Percentiles rank a stretch among this genome's conserved stretches.
These are phyloP conservation scores for Monoraphidium neglectum DNA, from an alignment of 139 green algal genomes.

Conservation along the genomic window DNA sequence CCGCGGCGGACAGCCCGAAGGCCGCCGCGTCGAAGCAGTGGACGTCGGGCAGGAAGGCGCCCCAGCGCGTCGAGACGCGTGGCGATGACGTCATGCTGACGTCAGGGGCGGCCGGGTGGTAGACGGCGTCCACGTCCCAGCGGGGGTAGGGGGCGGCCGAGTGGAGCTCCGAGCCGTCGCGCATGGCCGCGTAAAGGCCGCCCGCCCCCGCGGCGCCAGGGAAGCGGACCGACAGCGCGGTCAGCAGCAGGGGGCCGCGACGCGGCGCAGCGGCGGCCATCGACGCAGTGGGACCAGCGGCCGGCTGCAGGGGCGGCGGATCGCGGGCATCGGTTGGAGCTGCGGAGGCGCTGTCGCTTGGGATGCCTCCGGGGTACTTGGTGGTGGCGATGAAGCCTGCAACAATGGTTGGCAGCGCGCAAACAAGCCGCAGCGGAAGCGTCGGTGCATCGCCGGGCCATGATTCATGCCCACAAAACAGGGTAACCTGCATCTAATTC, in stretches of 20 bases:
- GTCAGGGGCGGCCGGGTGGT: slow-evolving; percentile 44
- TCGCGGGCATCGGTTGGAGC: not conserved
- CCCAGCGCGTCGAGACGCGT: slow-evolving; percentile 55
- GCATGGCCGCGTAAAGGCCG: slow-evolving; percentile 34
- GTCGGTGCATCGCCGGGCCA: too few species aligned
- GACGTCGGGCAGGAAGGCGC: slow-evolving; percentile 60
- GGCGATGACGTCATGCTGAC: too few species aligned
- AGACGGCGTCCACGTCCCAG: slow-evolving; percentile 67
- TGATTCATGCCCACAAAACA: too few species aligned
- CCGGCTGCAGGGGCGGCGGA: not conserved
- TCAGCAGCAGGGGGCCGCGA: slow-evolving; percentile 30
- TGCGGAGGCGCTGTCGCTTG: not conserved
- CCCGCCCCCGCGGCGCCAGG: slow-evolving; percentile 33
- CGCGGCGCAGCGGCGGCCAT: not conserved
- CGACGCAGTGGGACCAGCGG: not conserved
- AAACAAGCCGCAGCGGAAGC: too few species aligned
- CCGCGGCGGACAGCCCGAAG: slow-evolving; percentile 60
- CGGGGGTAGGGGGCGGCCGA: slow-evolving; percentile 28
- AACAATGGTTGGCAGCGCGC: too few species aligned
- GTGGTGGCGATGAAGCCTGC: slow-evolving; percentile 14
- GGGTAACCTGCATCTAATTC: too few species aligned
- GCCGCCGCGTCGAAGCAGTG: slow-evolving; percentile 70
- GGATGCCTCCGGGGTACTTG: slow-evolving; percentile 20
- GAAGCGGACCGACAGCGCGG: slow-evolving; percentile 37
- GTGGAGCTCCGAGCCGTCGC: slow-evolving; percentile 60